Conservation (phyloP, 1,139 yeast genomes). For the Saccharomyces hybrid region DNA sequence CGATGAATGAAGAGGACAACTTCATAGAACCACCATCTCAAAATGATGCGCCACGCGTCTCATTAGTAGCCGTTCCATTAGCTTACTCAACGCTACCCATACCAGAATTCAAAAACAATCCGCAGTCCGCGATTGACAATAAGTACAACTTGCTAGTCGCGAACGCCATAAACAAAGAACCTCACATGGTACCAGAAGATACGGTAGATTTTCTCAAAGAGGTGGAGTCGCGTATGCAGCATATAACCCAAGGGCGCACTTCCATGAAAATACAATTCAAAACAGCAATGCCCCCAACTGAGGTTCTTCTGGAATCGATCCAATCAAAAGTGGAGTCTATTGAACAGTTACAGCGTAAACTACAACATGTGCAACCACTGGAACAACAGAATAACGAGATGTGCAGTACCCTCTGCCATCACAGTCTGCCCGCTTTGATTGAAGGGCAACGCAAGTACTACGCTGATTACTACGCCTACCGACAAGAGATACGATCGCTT, state of each 20-base stretch:
- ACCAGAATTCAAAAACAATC: background rate
- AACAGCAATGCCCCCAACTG: background rate
- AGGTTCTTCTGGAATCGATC: constrained; percentile 6
- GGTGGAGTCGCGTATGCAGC: background rate
- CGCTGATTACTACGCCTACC: constrained; percentile 17
- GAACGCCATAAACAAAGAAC: background rate
- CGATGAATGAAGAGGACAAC: constrained; percentile 2
- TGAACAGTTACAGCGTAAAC: constrained; percentile 7
- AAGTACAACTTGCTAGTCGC: constrained; percentile 1
- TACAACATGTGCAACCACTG: constrained; percentile 14
- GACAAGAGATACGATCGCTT: constrained; percentile 8
- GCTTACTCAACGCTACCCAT: background rate
- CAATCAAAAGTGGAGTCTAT: constrained; percentile 3
- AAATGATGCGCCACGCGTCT: background rate
- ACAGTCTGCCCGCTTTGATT: constrained; percentile 13
- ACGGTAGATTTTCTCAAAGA: background rate
- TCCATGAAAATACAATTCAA: background rate
- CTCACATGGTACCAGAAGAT: constrained; percentile 2
- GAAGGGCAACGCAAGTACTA: constrained; percentile 16
- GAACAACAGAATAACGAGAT: constrained; percentile 8
- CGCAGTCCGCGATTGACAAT: background rate
- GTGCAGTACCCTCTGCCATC: constrained; percentile 8
- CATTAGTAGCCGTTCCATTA: background rate
- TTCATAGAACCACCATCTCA: background rate
- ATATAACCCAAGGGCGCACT: background rate